phyloP scores from a whole-genome alignment of 2,329 filamentous ascomycete species.

The Ophiobolus disseminans region DNA sequence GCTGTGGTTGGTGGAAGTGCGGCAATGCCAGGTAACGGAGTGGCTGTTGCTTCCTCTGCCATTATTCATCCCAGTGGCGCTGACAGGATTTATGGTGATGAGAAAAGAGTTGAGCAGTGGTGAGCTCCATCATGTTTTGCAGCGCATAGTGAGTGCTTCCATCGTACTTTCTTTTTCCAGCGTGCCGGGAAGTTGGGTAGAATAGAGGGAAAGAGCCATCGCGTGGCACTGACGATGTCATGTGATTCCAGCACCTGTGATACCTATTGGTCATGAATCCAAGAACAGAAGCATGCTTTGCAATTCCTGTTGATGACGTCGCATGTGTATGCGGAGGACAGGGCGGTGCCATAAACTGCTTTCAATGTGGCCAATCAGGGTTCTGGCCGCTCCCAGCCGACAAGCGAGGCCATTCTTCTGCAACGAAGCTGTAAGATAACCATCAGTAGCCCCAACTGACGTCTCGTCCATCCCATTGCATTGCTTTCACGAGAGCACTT shows the following conservation, averaged over 20 bases:
- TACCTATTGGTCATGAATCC: too few species aligned
- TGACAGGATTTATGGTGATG: not conserved
- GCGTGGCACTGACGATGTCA: slow-evolving; percentile 22
- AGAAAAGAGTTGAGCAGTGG: not conserved
- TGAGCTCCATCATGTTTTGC: slow-evolving; percentile 2
- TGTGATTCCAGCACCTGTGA: slow-evolving; percentile 12
- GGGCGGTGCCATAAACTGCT: slow-evolving; percentile 12
- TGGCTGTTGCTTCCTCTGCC: slow-evolving; percentile 10
- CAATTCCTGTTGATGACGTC: too few species aligned
- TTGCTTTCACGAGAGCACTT: too few species aligned
- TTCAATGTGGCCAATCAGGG: slow-evolving; percentile 34
- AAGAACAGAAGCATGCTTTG: too few species aligned
- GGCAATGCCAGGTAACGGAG: slow-evolving; percentile 41
- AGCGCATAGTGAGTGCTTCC: slow-evolving; percentile 9
- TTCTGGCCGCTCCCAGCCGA: slow-evolving; percentile 1
- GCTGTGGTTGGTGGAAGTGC: slow-evolving; percentile 53
- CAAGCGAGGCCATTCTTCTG: too few species aligned
- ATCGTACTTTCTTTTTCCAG: slow-evolving; percentile 31
- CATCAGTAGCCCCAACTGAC: too few species aligned
- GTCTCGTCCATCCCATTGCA: too few species aligned
- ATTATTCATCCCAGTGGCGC: slow-evolving; percentile 10
- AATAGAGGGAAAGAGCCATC: slow-evolving; percentile 20
- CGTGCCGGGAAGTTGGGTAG: not conserved
- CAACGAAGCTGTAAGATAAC: too few species aligned
- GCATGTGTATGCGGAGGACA: not conserved